Conservation (phyloP, 2,329 filamentous ascomycete genomes). For the Penicillium corylophilum region DNA sequence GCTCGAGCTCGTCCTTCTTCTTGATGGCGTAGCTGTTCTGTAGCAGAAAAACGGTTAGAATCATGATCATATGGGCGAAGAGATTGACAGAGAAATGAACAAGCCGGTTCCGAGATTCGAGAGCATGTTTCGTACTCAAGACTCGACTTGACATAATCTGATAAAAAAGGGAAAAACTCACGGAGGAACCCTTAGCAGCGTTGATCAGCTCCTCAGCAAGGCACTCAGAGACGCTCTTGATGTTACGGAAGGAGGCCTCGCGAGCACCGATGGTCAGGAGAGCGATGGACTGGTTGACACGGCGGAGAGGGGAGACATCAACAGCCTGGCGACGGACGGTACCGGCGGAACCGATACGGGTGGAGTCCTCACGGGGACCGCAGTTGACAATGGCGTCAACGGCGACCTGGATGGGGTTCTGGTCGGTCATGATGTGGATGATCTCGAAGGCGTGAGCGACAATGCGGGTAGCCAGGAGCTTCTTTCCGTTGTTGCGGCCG, state of each 20-base stretch:
- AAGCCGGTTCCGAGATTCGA: neutral
- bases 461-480: conserved; percentile 99
- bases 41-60: neutral
- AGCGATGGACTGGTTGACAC: conserved; percentile 99
- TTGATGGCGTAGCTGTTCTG: conserved; percentile 99
- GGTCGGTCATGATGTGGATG: conserved; percentile 99
- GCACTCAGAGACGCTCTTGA: conserved; percentile 97
- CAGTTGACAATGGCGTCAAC: conserved; percentile 99
- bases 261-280: conserved; percentile 98
- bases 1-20: conserved; percentile 99
- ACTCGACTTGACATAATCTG: neutral
- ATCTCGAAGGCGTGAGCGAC: conserved; percentile 99
- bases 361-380: conserved; percentile 99
- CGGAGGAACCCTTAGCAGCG: conserved; percentile 98
- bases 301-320: conserved; percentile 98
- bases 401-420: conserved; percentile 99
- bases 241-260: conserved; percentile 92
- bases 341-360: conserved; percentile 98
- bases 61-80: neutral
- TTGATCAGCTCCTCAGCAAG: conserved; percentile 99
- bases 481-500: conserved; percentile 99
- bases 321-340: conserved; percentile 99
- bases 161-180: neutral
- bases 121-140: neutral
- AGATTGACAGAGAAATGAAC: neutral